These are phyloP conservation scores for Cyphellophora attinorum DNA, from an alignment of 2,329 filamentous ascomycete species.

Conservation along the genomic window DNA sequence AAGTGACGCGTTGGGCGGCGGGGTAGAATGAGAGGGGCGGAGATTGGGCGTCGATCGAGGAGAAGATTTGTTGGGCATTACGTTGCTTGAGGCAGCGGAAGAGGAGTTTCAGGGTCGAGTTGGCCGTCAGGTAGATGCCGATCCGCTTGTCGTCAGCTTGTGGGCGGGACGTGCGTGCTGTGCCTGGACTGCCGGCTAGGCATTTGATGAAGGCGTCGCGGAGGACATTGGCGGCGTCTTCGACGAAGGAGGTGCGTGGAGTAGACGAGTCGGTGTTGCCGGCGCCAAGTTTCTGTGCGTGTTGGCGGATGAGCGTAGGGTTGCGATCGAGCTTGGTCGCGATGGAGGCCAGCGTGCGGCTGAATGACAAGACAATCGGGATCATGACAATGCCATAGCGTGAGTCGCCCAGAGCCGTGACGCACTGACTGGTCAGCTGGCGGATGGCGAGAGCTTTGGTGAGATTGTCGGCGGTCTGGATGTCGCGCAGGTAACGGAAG, in stretches of 20 bases:
- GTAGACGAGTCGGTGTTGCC: slow-evolving; percentile 44
- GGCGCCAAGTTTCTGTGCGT: slow-evolving; percentile 29
- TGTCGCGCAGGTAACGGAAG: slow-evolving; percentile 19
- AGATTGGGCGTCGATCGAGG: slow-evolving; percentile 74
- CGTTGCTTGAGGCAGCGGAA: slow-evolving; percentile 80
- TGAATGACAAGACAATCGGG: slow-evolving; percentile 73
- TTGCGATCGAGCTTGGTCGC: slow-evolving; percentile 75
- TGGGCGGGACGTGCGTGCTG: slow-evolving; percentile 25
- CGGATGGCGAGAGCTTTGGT: slow-evolving; percentile 16
- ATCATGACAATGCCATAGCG: slow-evolving; percentile 73
- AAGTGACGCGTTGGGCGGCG: slow-evolving; percentile 78
- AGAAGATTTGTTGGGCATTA: slow-evolving; percentile 79
- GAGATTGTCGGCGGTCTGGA: slow-evolving; percentile 13
- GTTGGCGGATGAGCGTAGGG: slow-evolving; percentile 59
- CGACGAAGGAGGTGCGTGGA: slow-evolving; percentile 68
- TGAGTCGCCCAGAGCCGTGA: slow-evolving; percentile 70
- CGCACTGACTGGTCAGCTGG: slow-evolving; percentile 55
- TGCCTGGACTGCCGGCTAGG: slow-evolving; percentile 52
- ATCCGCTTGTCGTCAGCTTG: slow-evolving; percentile 74
- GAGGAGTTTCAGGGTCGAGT: slow-evolving; percentile 77
- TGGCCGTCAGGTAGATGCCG: slow-evolving; percentile 86
- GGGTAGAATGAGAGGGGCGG: slow-evolving; percentile 75
- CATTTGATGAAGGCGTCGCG: slow-evolving; percentile 88
- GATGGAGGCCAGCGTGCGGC: slow-evolving; percentile 67
- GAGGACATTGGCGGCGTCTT: slow-evolving; percentile 79